Evolutionary conservation across 805 yeast genomes (phyloP).

Genomic region (Candida bentonensis): DNA sequence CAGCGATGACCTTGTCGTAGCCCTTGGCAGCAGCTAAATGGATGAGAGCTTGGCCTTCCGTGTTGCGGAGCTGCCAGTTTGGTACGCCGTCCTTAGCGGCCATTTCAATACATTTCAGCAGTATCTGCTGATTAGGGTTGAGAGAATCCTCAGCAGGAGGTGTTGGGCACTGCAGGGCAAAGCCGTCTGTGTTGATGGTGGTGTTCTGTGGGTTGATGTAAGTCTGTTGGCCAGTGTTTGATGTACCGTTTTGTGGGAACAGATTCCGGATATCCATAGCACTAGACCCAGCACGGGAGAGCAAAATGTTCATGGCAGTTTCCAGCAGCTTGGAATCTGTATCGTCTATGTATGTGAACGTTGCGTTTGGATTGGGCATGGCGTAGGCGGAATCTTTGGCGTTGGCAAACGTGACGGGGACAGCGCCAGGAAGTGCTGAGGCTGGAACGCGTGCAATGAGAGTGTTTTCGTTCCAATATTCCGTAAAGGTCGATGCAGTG

Average conservation of each 20-base stretch:
- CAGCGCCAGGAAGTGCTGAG: slow-evolving; percentile 79
- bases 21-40: slow-evolving; percentile 77
- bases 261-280: background rate
- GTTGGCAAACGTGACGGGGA: slow-evolving; percentile 66
- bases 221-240: background rate
- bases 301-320: slow-evolving; percentile 57
- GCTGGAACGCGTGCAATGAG: slow-evolving; percentile 92
- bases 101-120: slow-evolving; percentile 20
- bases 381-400: slow-evolving; percentile 28
- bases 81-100: slow-evolving; percentile 26
- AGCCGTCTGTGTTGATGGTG: background rate
- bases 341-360: slow-evolving; percentile 88
- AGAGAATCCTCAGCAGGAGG: slow-evolving; percentile 4
- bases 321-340: slow-evolving; percentile 91
- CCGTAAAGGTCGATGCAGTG: slow-evolving; percentile 43
- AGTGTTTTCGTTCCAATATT: slow-evolving; percentile 92
- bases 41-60: slow-evolving; percentile 74
- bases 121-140: slow-evolving; percentile 12
- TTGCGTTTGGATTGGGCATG: slow-evolving; percentile 27
- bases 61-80: slow-evolving; percentile 69
- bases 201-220: background rate
- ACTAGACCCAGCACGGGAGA: background rate
- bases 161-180: background rate
- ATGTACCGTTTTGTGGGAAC: background rate
- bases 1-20: slow-evolving; percentile 44